A percentile compares a stretch with the other conserved stretches of the same genome.
Conservation (phyloP, 2,329 filamentous ascomycete genomes). For the Aspergillus proliferans region DNA sequence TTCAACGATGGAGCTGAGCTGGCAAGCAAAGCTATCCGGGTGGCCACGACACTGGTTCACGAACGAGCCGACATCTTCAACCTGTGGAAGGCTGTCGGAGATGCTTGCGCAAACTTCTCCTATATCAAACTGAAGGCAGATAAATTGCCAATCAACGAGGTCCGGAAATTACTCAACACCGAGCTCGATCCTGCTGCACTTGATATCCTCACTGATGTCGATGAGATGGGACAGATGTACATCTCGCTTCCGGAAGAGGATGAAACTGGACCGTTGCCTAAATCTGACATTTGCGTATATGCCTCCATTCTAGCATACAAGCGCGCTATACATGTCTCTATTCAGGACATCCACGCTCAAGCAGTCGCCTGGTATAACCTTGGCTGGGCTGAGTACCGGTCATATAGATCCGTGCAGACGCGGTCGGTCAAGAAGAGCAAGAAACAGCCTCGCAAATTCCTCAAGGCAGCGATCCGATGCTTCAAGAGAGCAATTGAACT, state of each 20-base stretch:
- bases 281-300: slow-evolving; percentile 53
- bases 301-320: slow-evolving; percentile 81
- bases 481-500: slow-evolving; percentile 96
- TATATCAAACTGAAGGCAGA: slow-evolving; percentile 63
- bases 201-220: slow-evolving; percentile 60
- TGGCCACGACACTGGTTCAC: slow-evolving; percentile 57
- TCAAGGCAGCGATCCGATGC: slow-evolving; percentile 76
- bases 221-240: slow-evolving; percentile 51
- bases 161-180: slow-evolving; percentile 55
- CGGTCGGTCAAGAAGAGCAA: slow-evolving; percentile 40
- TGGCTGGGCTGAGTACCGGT: slow-evolving; percentile 85
- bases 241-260: slow-evolving; percentile 29
- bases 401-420: slow-evolving; percentile 58
- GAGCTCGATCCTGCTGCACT: slow-evolving; percentile 49
- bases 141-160: slow-evolving; percentile 53
- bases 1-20: slow-evolving; percentile 76
- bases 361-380: slow-evolving; percentile 97
- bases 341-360: slow-evolving; percentile 74
- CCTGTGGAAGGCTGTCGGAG: slow-evolving; percentile 86
- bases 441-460: slow-evolving; percentile 56
- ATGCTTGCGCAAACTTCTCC: slow-evolving; percentile 79
- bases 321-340: slow-evolving; percentile 67
- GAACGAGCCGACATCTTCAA: slow-evolving; percentile 72
- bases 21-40: slow-evolving; percentile 61
- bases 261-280: slow-evolving; percentile 25